Evolutionary conservation across 148 eudicot genomes (phyloP).

Genomic region (Vaccinium macrocarpon): DNA sequence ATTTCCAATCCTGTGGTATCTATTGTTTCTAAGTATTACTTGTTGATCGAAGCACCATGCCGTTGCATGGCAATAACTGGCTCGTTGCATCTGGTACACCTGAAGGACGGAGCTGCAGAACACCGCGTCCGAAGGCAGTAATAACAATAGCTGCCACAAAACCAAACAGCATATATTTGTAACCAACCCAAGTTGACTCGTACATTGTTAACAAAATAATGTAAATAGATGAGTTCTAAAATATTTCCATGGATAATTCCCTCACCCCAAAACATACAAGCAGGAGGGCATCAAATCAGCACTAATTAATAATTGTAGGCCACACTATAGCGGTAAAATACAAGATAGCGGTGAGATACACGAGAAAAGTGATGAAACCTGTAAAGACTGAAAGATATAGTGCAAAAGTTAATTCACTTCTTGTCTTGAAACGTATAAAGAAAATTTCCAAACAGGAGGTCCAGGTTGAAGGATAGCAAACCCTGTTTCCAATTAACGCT

Average conservation of each 20-base stretch:
- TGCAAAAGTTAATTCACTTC: neutral
- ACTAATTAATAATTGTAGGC: neutral
- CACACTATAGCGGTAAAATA: neutral
- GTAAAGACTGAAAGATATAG: neutral
- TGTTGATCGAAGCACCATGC: conserved; percentile 32
- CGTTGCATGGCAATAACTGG: conserved; percentile 91
- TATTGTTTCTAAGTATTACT: conserved; percentile 21
- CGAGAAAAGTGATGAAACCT: neutral
- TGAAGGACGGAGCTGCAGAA: conserved; percentile 67
- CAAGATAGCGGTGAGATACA: neutral
- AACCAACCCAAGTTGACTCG: neutral
- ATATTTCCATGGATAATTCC: neutral
- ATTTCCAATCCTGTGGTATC: conserved; percentile 11
- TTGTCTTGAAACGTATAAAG: neutral
- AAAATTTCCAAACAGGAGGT: neutral
- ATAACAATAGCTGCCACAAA: conserved; percentile 78
- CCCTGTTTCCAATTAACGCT: neutral
- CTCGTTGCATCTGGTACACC: conserved; percentile 72
- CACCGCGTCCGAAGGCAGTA: conserved; percentile 91
- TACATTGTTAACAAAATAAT: neutral
- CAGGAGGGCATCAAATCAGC: neutral
- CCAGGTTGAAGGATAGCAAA: neutral
- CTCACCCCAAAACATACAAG: neutral
- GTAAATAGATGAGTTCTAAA: neutral
- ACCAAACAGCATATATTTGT: neutral